Base-by-base conservation (phyloP, 305 asterid genomes). In the Caryopteris hybrid region DNA sequence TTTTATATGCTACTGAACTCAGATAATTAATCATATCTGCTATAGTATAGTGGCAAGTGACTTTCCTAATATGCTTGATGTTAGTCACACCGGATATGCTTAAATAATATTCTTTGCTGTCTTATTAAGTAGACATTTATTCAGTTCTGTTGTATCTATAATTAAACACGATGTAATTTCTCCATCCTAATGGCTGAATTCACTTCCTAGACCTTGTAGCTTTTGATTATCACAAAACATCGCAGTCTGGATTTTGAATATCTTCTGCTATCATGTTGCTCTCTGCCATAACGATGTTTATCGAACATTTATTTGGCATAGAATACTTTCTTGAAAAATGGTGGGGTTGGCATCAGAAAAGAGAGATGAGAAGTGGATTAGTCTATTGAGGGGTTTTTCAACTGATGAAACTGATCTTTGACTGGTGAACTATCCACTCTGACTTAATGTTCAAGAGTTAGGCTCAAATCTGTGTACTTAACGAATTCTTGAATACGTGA, bases 401-500 rank as follows among this genome's bases (percentile, higher is more conserved):
- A n/a, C n/a, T 14, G 57, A 55, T 64, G 43, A 13, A 50, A 57
- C 11, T 16, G 47, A 48, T 16, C 58, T n/a, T 8, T 33, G 25
- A 18, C 58, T 56, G 0, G 51, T 14, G 31, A 33, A 23, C 61
- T 6, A 12, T 62, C 38, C 53, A 51, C 34, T 52, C 27, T 42
- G 20, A 45, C 23, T 52, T 56, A 47, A 55, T 20, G 55, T 13
- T 45, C 47, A 34, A 25, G 21, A 27, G 22, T 56, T 50, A 53
- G 36, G 58, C 66, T 68, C 50, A 51, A 55, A 58, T 31, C n/a
- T 42, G 22, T 55, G 46, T 20, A 29, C 25, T 59, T 66, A 65
- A 71, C 64, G 54, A 58, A 16, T 57, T 67, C 46, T 51, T 67
- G 69, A 70, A 72, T 72, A 21, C 56, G 17, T 73, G 71, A 71